phyloP scores from a whole-genome alignment of 257 asterid species.

The Lantana camara region DNA sequence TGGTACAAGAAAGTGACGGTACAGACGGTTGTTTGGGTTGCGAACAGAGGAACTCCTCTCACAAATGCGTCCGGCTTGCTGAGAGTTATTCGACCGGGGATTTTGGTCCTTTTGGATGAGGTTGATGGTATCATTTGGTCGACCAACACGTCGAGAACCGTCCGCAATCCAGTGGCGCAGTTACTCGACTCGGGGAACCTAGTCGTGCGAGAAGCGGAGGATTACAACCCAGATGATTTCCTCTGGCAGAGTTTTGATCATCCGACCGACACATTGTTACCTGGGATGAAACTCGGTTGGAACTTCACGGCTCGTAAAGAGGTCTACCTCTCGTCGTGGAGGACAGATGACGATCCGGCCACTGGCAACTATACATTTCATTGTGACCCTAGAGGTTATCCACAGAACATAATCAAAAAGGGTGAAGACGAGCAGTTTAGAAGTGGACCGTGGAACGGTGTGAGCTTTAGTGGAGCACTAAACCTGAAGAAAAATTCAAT shows the following conservation, averaged over 20 bases:
- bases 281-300: slow-evolving; percentile 56
- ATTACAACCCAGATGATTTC: slow-evolving; percentile 26
- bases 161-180: slow-evolving; percentile 32
- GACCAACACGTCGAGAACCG: slow-evolving; percentile 31
- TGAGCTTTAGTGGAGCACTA: slow-evolving; percentile 38
- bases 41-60: slow-evolving; percentile 42
- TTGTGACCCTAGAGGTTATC: slow-evolving; percentile 41
- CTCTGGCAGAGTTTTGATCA: slow-evolving; percentile 63
- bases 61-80: slow-evolving; percentile 28
- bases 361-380: slow-evolving; percentile 32
- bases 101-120: slow-evolving; percentile 36
- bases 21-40: slow-evolving; percentile 50
- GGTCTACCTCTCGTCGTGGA: slow-evolving; percentile 41
- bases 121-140: slow-evolving; percentile 41
- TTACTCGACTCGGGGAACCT: slow-evolving; percentile 55
- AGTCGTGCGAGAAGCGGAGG: slow-evolving; percentile 41
- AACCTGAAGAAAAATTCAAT: slow-evolving; percentile 21
- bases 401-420: slow-evolving; percentile 26
- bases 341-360: slow-evolving; percentile 43
- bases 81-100: slow-evolving; percentile 28
- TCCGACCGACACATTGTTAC: slow-evolving; percentile 47
- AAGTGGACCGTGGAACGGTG: slow-evolving; percentile 48
- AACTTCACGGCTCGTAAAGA: slow-evolving; percentile 33
- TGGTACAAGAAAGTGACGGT: slow-evolving; percentile 43
- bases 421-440: slow-evolving; percentile 11